Evolutionary conservation across 352 stramenopile genomes (phyloP).

Genomic region (Globisporangium solare): DNA sequence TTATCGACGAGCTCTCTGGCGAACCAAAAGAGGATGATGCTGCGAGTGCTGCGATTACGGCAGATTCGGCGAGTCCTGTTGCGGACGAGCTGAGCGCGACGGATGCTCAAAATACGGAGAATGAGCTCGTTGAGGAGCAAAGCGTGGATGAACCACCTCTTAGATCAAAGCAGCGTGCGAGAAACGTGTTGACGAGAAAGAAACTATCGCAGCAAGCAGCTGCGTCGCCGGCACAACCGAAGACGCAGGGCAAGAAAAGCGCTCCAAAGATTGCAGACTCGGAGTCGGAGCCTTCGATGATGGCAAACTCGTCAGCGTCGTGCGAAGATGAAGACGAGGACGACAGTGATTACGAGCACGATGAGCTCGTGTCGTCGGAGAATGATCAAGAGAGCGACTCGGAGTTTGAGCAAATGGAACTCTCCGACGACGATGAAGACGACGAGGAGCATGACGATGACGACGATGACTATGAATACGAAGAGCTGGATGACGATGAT

Average conservation of each 20-base stretch:
- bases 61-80: not conserved
- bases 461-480: slow-evolving; percentile 18
- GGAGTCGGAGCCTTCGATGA: slow-evolving; percentile 9
- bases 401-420: slow-evolving; percentile 67
- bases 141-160: not conserved
- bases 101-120: not conserved
- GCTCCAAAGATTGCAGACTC: not conserved
- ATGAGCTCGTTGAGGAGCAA: not conserved
- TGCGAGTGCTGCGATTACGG: slow-evolving; percentile 12
- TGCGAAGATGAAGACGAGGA: slow-evolving; percentile 47
- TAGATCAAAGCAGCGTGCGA: not conserved
- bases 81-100: not conserved
- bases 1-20: slow-evolving; percentile 43
- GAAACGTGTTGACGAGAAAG: not conserved
- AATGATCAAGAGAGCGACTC: slow-evolving; percentile 60
- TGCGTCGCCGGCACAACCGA: not conserved
- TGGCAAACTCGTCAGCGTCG: slow-evolving; percentile 3
- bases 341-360: slow-evolving; percentile 82
- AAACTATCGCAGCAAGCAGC: not conserved
- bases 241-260: not conserved
- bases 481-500: slow-evolving; percentile 12
- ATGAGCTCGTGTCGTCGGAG: slow-evolving; percentile 74
- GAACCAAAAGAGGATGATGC: slow-evolving; percentile 16
- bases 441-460: slow-evolving; percentile 18
- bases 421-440: slow-evolving; percentile 62